A percentile compares a stretch with the other conserved stretches of the same genome.
Conservation (phyloP, 306 rosid species). For the Oemleria cerasiformis region DNA sequence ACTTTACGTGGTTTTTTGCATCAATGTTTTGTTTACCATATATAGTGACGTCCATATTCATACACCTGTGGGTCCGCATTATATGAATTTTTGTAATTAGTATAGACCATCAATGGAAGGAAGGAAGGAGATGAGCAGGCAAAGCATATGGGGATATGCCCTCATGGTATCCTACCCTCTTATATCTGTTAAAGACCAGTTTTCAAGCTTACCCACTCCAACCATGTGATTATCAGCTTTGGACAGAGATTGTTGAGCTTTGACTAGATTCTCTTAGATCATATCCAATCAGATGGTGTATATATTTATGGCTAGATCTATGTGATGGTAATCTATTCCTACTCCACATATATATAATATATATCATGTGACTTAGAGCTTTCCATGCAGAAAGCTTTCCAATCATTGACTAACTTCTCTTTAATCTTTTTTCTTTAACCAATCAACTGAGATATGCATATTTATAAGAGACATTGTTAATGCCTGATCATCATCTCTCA, state of each 20-base stretch:
- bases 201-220: constrained; percentile 30
- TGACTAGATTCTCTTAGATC: constrained; percentile 20
- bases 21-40: neutral
- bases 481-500: neutral
- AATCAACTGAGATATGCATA: neutral
- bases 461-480: constrained; percentile 2
- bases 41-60: neutral
- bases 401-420: constrained; percentile 9
- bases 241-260: constrained; percentile 9
- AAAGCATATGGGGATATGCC: constrained; percentile 17
- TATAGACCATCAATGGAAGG: constrained; percentile 3
- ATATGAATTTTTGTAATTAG: neutral
- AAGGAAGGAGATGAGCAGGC: constrained; percentile 7
- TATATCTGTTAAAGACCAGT: constrained; percentile 12
- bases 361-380: constrained; percentile 10
- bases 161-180: constrained; percentile 11
- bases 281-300: constrained; percentile 4
- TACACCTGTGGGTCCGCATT: neutral
- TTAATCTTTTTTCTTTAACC: neutral
- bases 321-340: constrained; percentile 2
- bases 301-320: neutral
- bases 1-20: neutral
- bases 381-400: constrained; percentile 23
- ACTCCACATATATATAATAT: constrained; percentile 3
- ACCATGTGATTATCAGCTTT: constrained; percentile 17